Percentiles rank a stretch among this genome's conserved stretches.
These are phyloP conservation scores for Candida nanaspora DNA, from an alignment of 805 yeast species.

Conservation along the genomic window DNA sequence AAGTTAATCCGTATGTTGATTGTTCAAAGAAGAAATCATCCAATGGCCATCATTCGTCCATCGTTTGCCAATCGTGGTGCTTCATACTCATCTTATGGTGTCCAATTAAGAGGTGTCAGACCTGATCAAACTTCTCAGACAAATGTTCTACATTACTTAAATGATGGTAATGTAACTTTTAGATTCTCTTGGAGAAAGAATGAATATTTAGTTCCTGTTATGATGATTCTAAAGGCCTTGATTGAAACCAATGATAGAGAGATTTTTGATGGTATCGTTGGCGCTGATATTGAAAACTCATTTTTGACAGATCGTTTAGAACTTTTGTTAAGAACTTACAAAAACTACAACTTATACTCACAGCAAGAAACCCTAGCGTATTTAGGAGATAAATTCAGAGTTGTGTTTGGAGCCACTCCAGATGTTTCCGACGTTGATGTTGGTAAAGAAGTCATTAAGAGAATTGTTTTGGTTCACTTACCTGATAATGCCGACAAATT, in stretches of 20 bases:
- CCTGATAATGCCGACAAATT: conserved; percentile 72
- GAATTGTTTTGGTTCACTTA: conserved; percentile 88
- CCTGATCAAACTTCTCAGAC: conserved; percentile 98
- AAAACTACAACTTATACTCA: conserved; percentile 69
- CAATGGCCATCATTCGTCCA: conserved; percentile 96
- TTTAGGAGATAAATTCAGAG: conserved; percentile 92
- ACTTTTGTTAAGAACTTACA: conserved; percentile 81
- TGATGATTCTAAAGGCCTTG: conserved; percentile 87
- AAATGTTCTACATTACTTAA: conserved; percentile 91
- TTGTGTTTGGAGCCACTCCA: conserved; percentile 83
- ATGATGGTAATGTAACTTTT: conserved; percentile 93
- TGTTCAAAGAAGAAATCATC: conserved; percentile 96
- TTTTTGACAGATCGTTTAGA: conserved; percentile 98
- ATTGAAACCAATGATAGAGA: conserved; percentile 89
- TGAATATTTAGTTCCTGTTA: conserved; percentile 89
- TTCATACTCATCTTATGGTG: conserved; percentile 80
- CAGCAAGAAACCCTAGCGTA: conserved; percentile 88
- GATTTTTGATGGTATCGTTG: conserved; percentile 93
- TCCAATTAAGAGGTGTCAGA: conserved; percentile 88
- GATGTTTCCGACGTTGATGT: conserved; percentile 87
- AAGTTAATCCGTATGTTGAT: conserved; percentile 94
- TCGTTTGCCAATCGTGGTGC: conserved; percentile 94
- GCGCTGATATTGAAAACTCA: conserved; percentile 78
- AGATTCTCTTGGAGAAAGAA: conserved; percentile 96
- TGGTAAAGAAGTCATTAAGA: conserved; percentile 73